These are phyloP conservation scores for Murraya paniculata DNA, from an alignment of 345 rosid genomes.

Conservation along the genomic window DNA sequence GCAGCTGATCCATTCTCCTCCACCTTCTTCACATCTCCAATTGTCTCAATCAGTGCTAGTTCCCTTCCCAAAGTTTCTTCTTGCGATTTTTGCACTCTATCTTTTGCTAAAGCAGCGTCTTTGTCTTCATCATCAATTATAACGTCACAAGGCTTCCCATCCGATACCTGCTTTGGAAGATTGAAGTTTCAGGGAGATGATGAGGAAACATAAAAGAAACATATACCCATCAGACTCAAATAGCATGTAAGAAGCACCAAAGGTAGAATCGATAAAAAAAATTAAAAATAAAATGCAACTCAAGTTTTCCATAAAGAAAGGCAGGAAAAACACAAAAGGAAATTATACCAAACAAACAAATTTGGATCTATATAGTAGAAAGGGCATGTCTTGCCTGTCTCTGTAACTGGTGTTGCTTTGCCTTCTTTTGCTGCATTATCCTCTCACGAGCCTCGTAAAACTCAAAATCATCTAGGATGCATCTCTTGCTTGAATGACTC, in stretches of 20 bases:
- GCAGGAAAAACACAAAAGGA: neutral
- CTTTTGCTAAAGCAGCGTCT: conserved; percentile 3
- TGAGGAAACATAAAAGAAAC: neutral
- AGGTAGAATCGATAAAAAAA: neutral
- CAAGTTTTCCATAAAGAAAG: neutral
- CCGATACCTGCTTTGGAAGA: conserved; percentile 23
- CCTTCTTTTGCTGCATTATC: conserved; percentile 48
- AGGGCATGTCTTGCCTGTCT: conserved; percentile 43
- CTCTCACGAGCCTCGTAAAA: conserved; percentile 54
- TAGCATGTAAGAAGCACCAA: too few species aligned
- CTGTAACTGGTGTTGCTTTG: conserved; percentile 41
- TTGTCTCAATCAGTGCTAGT: conserved; percentile 13
- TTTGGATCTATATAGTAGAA: neutral
- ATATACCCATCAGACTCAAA: neutral
- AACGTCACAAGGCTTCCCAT: conserved; percentile 18
- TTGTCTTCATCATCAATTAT: conserved; percentile 8
- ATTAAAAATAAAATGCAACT: neutral
- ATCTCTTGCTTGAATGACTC: conserved; percentile 45
- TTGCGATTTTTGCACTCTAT: conserved; percentile 13
- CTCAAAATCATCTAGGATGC: conserved; percentile 58
- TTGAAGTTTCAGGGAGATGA: neutral
- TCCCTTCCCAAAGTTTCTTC: conserved; percentile 14
- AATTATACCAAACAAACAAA: neutral
- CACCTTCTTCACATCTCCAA: conserved; percentile 25
- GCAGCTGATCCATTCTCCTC: conserved; percentile 24